These are phyloP conservation scores for Lepidopterella palustris DNA, from an alignment of 495 filamentous ascomycete genomes.

Conservation along the genomic window DNA sequence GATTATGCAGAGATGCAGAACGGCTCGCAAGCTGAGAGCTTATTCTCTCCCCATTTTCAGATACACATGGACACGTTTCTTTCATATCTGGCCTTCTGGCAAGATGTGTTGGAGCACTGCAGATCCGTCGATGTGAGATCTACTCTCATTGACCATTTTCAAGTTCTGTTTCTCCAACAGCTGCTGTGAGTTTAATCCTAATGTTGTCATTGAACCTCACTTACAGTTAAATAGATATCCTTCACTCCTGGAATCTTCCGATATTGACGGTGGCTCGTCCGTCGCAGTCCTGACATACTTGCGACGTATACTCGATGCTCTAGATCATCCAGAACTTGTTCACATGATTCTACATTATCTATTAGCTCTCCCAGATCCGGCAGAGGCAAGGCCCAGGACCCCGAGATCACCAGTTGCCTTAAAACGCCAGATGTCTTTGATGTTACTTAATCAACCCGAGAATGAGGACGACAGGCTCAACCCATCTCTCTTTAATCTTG, in stretches of 20 bases:
- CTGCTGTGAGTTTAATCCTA: conserved; percentile 61
- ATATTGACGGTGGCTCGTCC: conserved; percentile 91
- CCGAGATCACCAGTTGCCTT: conserved; percentile 54
- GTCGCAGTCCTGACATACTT: conserved; percentile 94
- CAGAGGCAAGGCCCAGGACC: conserved; percentile 27
- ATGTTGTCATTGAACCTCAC: conserved; percentile 46
- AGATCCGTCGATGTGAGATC: conserved; percentile 83
- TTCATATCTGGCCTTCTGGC: conserved; percentile 93
- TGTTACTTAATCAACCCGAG: conserved; percentile 70
- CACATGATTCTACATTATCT: conserved; percentile 91
- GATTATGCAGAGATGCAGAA: conserved; percentile 63
- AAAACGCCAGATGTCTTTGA: conserved; percentile 78
- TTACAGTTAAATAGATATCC: conserved; percentile 61
- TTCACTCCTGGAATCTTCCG: conserved; percentile 90
- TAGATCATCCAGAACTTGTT: conserved; percentile 88
- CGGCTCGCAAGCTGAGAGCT: conserved; percentile 60
- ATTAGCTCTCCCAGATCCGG: conserved; percentile 58
- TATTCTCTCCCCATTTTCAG: conserved; percentile 63
- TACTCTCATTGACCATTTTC: conserved; percentile 92
- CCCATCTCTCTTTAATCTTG: conserved; percentile 84
- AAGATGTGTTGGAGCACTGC: conserved; percentile 95
- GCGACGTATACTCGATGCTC: conserved; percentile 76
- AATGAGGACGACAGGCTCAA: conserved; percentile 64
- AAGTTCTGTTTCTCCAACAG: conserved; percentile 92
- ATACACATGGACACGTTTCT: conserved; percentile 85